phyloP scores from a whole-genome alignment of 441 rosid species.

The Melastoma candidum region DNA sequence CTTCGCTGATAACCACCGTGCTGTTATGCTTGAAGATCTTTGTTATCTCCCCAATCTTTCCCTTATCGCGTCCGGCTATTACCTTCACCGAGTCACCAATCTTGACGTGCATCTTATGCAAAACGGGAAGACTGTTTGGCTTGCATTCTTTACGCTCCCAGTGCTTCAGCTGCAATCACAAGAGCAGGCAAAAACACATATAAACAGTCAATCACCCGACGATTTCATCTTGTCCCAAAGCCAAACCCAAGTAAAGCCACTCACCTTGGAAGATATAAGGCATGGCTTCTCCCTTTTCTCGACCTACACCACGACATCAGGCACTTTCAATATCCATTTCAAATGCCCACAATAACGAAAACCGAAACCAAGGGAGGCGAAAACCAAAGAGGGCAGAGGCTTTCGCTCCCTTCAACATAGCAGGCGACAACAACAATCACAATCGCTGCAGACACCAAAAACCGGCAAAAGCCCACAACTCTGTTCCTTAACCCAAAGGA shows the following conservation, averaged over 20 bases:
- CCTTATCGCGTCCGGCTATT: slow-evolving; percentile 78
- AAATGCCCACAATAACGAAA: background rate
- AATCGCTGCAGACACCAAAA: too few species aligned
- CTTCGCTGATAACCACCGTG: slow-evolving; percentile 52
- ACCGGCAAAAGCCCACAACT: too few species aligned
- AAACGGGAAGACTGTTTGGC: slow-evolving; percentile 79
- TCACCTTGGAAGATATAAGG: slow-evolving; percentile 54
- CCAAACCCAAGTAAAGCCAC: slow-evolving; percentile 4
- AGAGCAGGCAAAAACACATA: too few species aligned
- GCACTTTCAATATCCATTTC: background rate
- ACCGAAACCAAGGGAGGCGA: too few species aligned
- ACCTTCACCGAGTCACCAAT: slow-evolving; percentile 79
- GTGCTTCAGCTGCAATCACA: slow-evolving; percentile 49
- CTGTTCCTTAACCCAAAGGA: too few species aligned
- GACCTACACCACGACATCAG: slow-evolving; percentile 32
- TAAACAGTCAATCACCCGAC: too few species aligned
- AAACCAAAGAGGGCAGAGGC: too few species aligned
- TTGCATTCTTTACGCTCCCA: slow-evolving; percentile 92
- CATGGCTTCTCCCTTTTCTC: slow-evolving; percentile 45
- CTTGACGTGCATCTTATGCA: slow-evolving; percentile 90
- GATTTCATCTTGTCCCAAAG: too few species aligned
- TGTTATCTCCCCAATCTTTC: slow-evolving; percentile 70
- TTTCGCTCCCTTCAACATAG: too few species aligned
- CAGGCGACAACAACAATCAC: too few species aligned
- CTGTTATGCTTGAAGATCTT: slow-evolving; percentile 73